Percentiles rank a stretch among this genome's conserved stretches.
Evolutionary conservation across 1,284 basidiomycete species (phyloP).

Genomic region (Ustilago cynodontis): DNA sequence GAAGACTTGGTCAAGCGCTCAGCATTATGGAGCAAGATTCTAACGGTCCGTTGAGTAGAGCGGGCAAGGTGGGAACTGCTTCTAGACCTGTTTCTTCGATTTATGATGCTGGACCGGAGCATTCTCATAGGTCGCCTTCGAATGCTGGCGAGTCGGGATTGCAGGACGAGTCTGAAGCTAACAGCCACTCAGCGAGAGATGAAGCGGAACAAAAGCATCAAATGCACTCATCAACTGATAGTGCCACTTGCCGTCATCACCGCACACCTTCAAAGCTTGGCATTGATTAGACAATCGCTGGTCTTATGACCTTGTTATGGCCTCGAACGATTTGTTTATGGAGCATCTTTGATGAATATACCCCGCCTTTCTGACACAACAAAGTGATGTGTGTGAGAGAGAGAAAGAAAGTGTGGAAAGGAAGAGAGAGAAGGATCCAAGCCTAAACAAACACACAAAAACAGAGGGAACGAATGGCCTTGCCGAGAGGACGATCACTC

Average conservation of each 20-base stretch:
- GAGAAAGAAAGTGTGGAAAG: not conserved
- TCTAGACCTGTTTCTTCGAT: slow-evolving; percentile 25
- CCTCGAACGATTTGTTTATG: not conserved
- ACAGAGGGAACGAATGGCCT: no score
- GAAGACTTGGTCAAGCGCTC: slow-evolving; percentile 44
- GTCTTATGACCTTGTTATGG: slow-evolving; percentile 13
- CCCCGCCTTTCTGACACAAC: not conserved
- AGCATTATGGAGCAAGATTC: slow-evolving; percentile 54
- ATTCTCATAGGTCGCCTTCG: not conserved
- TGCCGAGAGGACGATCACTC: no score
- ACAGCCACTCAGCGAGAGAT: not conserved
- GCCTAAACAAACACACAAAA: not conserved
- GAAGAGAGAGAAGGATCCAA: no score
- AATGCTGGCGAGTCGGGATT: not conserved
- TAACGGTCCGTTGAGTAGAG: slow-evolving; percentile 27
- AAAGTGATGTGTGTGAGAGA: not conserved
- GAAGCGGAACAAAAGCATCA: not conserved
- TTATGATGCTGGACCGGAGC: slow-evolving; percentile 41
- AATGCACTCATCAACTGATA: slow-evolving; percentile 1
- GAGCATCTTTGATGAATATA: slow-evolving; percentile 4
- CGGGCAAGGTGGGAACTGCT: slow-evolving; percentile 8
- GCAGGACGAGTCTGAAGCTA: not conserved
- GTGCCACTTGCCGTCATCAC: slow-evolving; percentile 16
- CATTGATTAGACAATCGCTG: slow-evolving; percentile 15
- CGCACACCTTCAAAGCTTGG: slow-evolving; percentile 31